Evolutionary conservation across 371 early-diverging fungal genomes (phyloP).

Genomic region (Rhizopus delemar): DNA sequence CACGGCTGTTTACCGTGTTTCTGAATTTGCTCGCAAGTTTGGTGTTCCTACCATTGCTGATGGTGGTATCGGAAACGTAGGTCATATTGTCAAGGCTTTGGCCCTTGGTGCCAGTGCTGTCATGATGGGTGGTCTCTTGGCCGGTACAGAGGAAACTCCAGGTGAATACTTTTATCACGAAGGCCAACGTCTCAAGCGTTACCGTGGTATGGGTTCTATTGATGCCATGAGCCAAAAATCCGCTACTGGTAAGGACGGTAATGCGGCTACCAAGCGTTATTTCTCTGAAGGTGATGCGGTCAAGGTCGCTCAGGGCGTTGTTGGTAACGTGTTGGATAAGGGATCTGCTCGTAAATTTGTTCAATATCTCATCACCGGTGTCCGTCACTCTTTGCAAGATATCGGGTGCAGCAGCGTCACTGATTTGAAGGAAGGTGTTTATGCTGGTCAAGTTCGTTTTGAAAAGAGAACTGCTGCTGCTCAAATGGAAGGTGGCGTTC

Average conservation of each 20-base stretch:
- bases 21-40: slow-evolving; percentile 86
- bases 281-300: slow-evolving; percentile 91
- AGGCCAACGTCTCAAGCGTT: slow-evolving; percentile 94
- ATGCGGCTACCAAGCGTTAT: slow-evolving; percentile 89
- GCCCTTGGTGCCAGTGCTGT: slow-evolving; percentile 94
- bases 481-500: slow-evolving; percentile 96
- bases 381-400: slow-evolving; percentile 96
- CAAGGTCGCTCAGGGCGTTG: slow-evolving; percentile 98
- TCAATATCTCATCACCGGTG: slow-evolving; percentile 86
- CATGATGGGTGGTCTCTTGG: slow-evolving; percentile 97
- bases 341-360: slow-evolving; percentile 91
- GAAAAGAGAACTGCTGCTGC: slow-evolving; percentile 93
- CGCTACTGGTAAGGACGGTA: slow-evolving; percentile 58
- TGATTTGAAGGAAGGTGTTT: slow-evolving; percentile 68
- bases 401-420: slow-evolving; percentile 78
- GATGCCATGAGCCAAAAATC: slow-evolving; percentile 91
- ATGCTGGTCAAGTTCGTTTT: slow-evolving; percentile 78
- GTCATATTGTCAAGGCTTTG: slow-evolving; percentile 95
- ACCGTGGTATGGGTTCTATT: slow-evolving; percentile 97
- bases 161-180: slow-evolving; percentile 98
- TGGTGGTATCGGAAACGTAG: slow-evolving; percentile 95
- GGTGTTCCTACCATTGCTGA: slow-evolving; percentile 97
- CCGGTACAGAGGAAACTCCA: slow-evolving; percentile 95
- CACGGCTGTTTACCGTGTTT: slow-evolving; percentile 93
- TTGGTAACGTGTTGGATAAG: slow-evolving; percentile 95